Evolutionary conservation across 2,329 filamentous ascomycete species (phyloP), one percentile per base, ranked within the genome.

Genomic region (Fusarium sp.): DNA sequence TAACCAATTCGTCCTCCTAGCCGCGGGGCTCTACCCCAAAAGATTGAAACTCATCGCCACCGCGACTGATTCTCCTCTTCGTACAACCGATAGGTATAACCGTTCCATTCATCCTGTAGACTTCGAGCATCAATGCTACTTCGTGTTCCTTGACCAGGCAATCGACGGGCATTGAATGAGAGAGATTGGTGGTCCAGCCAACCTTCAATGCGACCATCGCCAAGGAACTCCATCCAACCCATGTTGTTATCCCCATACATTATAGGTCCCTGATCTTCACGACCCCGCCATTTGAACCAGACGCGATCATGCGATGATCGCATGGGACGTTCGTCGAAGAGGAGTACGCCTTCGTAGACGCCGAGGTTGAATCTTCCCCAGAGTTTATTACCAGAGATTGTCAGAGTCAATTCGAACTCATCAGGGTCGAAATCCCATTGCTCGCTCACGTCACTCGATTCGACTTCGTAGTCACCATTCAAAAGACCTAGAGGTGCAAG

Each of bases 361-460:
- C 82, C 83, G 7, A 86, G 77, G 45, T 83, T 78, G 67, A 87
- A 87, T 2, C 69, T 74, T 0, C 82, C 85, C 85, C 86, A 88
- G 11, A 87, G 72, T 17, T 68, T 80, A 8, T 73, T 75, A 15
- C 81, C 81, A 18, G 76, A 77, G 3, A 84, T 78, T 4, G 82
- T 83, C 18, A 85, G 75, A 42, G 82, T 76, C 13, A 84, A 71
- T 4, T 70, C 69, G 26, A 82, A 77, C 27, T 81, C 76, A 5
- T 70, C 57, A 7, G n/a, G 17, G 2, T 67, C 54, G 8, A 69
- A 52, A 23, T 74, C 46, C 78, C 78, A 82, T 33, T 80, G 30
- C 0, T 32, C 32, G 12, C 69, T 54, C 5, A 81, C 75, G 7
- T 74, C 56, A 13, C 61, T 56, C 49, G 76, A 81, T 13, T 63